A percentile compares a stretch with the other conserved stretches of the same genome.
These are phyloP conservation scores for Albizia julibrissin DNA, from an alignment of 306 rosid species.

Conservation along the genomic window DNA sequence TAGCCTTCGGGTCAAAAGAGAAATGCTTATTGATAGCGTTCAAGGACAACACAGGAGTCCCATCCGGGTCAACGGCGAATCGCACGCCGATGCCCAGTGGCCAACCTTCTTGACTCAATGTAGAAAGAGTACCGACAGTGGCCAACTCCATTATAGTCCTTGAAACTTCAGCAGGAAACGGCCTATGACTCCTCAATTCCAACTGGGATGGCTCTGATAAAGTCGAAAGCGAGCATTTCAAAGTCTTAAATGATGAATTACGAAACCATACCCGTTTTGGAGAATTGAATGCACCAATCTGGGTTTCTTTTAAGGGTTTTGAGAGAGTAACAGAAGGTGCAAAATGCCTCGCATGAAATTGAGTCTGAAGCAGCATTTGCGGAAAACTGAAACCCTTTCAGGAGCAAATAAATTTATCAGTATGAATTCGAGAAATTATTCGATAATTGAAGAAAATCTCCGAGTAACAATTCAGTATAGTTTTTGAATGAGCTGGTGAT, in stretches of 20 bases:
- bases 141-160: constrained; percentile 84
- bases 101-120: constrained; percentile 58
- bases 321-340: constrained; percentile 39
- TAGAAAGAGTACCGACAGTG: constrained; percentile 68
- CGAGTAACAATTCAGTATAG: neutral
- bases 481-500: neutral
- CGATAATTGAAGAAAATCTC: neutral
- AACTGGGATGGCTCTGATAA: constrained; percentile 51
- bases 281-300: constrained; percentile 8
- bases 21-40: constrained; percentile 35
- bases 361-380: constrained; percentile 64
- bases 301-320: constrained; percentile 29
- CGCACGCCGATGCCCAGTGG: constrained; percentile 82
- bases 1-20: constrained; percentile 48
- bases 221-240: constrained; percentile 61
- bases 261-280: constrained; percentile 33
- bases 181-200: constrained; percentile 53
- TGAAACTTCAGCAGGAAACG: constrained; percentile 82
- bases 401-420: neutral
- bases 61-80: constrained; percentile 72
- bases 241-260: constrained; percentile 19
- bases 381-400: neutral
- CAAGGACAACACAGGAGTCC: constrained; percentile 74
- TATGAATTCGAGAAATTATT: neutral
- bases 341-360: constrained; percentile 35